phyloP scores from a whole-genome alignment of 2,329 filamentous ascomycete genomes.

The Fusarium sarcochroum region DNA sequence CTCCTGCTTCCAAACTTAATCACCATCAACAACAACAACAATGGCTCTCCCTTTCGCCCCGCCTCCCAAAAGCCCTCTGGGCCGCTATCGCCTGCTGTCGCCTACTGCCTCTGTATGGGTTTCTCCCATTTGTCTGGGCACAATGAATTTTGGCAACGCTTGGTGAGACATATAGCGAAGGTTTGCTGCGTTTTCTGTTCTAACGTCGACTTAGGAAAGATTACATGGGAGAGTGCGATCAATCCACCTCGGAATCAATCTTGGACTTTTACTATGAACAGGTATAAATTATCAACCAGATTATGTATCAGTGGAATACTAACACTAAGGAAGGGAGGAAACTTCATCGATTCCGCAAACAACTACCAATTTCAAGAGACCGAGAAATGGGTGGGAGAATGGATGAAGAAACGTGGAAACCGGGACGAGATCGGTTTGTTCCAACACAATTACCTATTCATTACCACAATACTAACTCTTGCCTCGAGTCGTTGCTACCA shows the following conservation, averaged over 20 bases:
- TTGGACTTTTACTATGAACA: conserved; percentile 76
- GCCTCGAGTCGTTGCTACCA: conserved; percentile 74
- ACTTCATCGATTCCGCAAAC: conserved; percentile 81
- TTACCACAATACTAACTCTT: conserved; percentile 2
- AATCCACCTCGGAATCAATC: conserved; percentile 72
- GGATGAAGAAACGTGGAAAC: conserved; percentile 75
- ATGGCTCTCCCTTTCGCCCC: conserved; percentile 57
- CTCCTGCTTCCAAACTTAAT: background rate
- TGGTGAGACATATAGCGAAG: conserved; percentile 53
- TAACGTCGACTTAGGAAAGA: conserved; percentile 57
- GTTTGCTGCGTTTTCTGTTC: accelerated
- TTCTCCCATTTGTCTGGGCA: conserved; percentile 75
- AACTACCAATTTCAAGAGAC: conserved; percentile 76
- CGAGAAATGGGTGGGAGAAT: conserved; percentile 78
- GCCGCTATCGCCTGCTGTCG: conserved; percentile 75
- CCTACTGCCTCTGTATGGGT: conserved; percentile 76
- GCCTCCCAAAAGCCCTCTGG: conserved; percentile 71
- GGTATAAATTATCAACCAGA: conserved; percentile 49
- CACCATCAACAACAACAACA: background rate
- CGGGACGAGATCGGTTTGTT: conserved; percentile 73
- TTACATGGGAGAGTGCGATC: conserved; percentile 75
- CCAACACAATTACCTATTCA: background rate
- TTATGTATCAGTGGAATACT: conserved; percentile 4
- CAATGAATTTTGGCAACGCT: conserved; percentile 74
- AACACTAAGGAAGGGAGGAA: conserved; percentile 61